Base-by-base conservation (phyloP, 75 land plant genomes). In the Azolla pinnata region DNA sequence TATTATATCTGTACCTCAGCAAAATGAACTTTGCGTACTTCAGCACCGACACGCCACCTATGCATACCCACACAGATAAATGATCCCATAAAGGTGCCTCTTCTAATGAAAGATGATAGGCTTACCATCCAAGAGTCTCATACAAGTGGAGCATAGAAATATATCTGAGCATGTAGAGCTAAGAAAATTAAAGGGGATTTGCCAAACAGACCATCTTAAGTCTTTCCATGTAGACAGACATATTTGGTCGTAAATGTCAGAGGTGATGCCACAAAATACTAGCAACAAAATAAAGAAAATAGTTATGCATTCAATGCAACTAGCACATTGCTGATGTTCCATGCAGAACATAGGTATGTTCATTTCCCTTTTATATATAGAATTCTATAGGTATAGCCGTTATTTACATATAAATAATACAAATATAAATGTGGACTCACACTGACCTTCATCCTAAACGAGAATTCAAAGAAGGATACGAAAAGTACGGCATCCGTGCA, bases 101-200 rank as follows among this genome's bases (percentile, higher is more conserved):
- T 42, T 10, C 10, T 42, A 42, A 42, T 17, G 17, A n/a, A n/a
- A n/a, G n/a, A n/a, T n/a, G n/a, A n/a, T n/a, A n/a, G 0, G 46
- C 70, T 42, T 54, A 73, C 75, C 75, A 73, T 48, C 75, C 75
- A 60, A 73, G 70, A 31, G 75, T 73, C 57, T 73, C 75, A 53
- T 73, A 73, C 38, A 73, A 57, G 57, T 73, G 75, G 4, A 73
- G 70, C 75, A 73, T 73, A 8, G 75, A 73, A 50, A 73, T 73
- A 26, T 73, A 73, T 51, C 75, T 72, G 56, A 24, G 23, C 27
- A 24, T 31, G n/a, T n/a, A n/a, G n/a, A 4, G 27, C 24, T 5
- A 24, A 25, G 14, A 14, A 4, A 25, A 25, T 52, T 52, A 25
- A 10, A 52, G 27, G 26, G 54, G 27, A 23, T 19, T 2, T 4